Evolutionary conservation across 208 protist species (phyloP).

Genomic region (Wallacemonas sp.): DNA sequence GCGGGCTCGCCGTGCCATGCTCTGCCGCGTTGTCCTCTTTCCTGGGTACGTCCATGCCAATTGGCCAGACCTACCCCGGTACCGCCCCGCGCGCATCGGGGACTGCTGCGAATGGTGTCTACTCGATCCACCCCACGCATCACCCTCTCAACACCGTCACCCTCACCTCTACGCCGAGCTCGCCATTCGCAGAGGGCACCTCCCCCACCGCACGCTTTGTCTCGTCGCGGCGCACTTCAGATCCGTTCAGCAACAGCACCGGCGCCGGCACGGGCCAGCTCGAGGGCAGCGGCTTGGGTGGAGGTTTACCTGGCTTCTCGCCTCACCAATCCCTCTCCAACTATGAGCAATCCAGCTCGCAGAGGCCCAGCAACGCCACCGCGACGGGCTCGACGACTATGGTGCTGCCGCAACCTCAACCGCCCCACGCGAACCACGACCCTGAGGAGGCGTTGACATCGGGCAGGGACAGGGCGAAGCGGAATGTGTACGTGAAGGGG

Average conservation of each 20-base stretch:
- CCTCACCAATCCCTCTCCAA: too few relatives aligned
- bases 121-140: not conserved
- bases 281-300: too few relatives aligned
- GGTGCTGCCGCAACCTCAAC: too few relatives aligned
- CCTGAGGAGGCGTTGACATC: not conserved
- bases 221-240: too few relatives aligned
- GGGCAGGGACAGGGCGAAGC: not conserved
- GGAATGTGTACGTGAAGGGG: slow-evolving; percentile 40
- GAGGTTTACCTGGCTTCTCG: too few relatives aligned
- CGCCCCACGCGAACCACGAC: too few relatives aligned
- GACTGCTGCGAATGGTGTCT: not conserved
- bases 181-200: not conserved
- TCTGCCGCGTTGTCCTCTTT: slow-evolving; percentile 6
- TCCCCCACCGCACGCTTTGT: too few relatives aligned
- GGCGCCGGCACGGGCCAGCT: too few relatives aligned
- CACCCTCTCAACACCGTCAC: not conserved
- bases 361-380: not conserved
- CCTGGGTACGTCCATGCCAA: too few relatives aligned
- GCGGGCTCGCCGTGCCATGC: not conserved
- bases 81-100: not conserved
- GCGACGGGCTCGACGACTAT: not conserved
- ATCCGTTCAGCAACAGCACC: too few relatives aligned
- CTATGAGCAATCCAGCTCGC: too few relatives aligned
- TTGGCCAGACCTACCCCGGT: not conserved
- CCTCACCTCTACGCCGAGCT: not conserved